Conservation (phyloP, 2,329 filamentous ascomycete genomes). For the Sphaerulina musiva region DNA sequence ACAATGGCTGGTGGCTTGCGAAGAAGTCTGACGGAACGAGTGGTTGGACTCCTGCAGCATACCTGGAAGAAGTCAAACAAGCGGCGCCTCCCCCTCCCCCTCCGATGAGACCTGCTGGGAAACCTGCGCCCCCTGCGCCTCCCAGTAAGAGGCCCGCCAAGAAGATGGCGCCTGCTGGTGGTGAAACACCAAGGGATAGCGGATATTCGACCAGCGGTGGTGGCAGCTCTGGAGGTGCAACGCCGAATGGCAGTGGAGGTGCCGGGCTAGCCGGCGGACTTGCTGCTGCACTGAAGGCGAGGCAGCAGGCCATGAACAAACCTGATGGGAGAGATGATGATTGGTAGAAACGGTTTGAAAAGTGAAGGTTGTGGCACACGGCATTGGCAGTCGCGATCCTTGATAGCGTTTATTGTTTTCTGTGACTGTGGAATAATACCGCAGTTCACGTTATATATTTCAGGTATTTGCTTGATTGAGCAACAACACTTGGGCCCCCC, state of each 20-base stretch:
- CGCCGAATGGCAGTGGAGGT: conserved; percentile 26
- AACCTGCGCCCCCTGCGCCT: conserved; percentile 64
- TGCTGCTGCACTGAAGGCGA: conserved; percentile 45
- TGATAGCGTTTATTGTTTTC: neutral
- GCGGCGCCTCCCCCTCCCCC: conserved; percentile 52
- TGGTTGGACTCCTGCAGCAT: conserved; percentile 90
- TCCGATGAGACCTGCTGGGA: conserved; percentile 39
- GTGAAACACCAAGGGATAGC: conserved; percentile 62
- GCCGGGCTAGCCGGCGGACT: conserved; percentile 46
- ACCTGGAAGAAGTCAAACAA: conserved; percentile 72
- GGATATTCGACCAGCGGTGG: conserved; percentile 31
- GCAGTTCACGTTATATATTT: no score
- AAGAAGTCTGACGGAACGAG: conserved; percentile 64
- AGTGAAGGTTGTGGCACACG: neutral
- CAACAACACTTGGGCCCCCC: no score
- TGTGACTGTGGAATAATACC: no score
- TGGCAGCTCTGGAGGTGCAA: conserved; percentile 34
- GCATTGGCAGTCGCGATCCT: neutral
- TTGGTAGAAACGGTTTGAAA: conserved; percentile 26
- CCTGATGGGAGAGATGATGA: conserved; percentile 36
- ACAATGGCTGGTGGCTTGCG: conserved; percentile 95
- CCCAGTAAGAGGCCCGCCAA: conserved; percentile 73
- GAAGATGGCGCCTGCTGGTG: conserved; percentile 60
- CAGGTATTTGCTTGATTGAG: no score
- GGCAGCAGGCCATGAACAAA: conserved; percentile 46